Conservation (phyloP, 768 basidiomycete species). For the Mrakia frigida region DNA sequence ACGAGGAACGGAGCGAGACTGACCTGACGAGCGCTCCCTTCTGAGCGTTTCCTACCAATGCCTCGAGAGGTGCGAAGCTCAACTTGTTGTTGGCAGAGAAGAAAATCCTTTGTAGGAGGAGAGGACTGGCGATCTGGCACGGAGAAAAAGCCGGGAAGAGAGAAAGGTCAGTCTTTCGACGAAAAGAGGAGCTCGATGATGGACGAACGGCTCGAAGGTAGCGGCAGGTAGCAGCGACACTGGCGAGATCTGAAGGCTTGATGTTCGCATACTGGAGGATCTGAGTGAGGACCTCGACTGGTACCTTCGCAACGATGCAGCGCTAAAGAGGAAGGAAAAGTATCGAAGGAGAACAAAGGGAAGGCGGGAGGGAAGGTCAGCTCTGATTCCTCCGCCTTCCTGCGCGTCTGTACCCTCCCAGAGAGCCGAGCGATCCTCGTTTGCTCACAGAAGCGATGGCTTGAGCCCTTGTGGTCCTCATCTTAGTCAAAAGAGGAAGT, state of each 20-base stretch:
- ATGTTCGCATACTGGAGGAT: neutral
- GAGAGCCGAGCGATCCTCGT: no score
- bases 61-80: neutral
- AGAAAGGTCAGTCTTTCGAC: no score
- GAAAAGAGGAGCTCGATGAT: neutral
- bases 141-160: neutral
- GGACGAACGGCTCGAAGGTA: neutral
- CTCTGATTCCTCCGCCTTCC: no score
- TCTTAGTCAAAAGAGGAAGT: no score
- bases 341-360: neutral
- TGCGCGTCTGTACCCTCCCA: no score
- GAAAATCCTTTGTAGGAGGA: neutral
- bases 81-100: neutral
- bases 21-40: slow-evolving; percentile 1
- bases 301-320: neutral
- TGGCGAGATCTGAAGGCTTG: neutral
- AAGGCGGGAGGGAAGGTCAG: neutral
- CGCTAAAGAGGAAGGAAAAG: neutral
- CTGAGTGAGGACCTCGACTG: neutral
- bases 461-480: no score
- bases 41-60: neutral
- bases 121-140: neutral
- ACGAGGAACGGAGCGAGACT: neutral
- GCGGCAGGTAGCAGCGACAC: neutral
- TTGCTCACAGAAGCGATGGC: no score